Evolutionary conservation across 2,329 filamentous ascomycete genomes (phyloP).

Genomic region (Colletotrichum somersetense): DNA sequence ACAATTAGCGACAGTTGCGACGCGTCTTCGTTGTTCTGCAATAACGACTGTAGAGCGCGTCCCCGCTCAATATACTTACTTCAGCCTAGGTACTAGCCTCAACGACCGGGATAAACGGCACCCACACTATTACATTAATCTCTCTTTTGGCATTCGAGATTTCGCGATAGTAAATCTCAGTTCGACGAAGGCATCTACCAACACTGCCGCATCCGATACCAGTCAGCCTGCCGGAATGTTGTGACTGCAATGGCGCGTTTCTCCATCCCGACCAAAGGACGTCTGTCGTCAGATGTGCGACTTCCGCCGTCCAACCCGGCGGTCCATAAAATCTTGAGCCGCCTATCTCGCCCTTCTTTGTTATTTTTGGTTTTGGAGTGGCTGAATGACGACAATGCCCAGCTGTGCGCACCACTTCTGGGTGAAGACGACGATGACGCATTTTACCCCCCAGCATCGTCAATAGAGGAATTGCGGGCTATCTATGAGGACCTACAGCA

Average conservation of each 20-base stretch:
- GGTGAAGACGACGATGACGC: constrained; percentile 70
- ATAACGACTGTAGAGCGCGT: constrained; percentile 15
- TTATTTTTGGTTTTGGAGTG: constrained; percentile 81
- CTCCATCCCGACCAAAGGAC: constrained; percentile 77
- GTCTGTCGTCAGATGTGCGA: constrained; percentile 78
- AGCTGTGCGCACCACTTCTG: constrained; percentile 67
- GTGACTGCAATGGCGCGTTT: constrained; percentile 62
- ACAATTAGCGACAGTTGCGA: constrained; percentile 17
- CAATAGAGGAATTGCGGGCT: constrained; percentile 74
- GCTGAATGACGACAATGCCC: constrained; percentile 76
- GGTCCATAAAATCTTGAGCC: constrained; percentile 75
- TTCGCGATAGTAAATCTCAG: background rate
- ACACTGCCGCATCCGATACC: background rate
- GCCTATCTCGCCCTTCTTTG: constrained; percentile 79
- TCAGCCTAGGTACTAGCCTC: constrained; percentile 18
- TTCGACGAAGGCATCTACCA: background rate
- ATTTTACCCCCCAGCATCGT: constrained; percentile 76
- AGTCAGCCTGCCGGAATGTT: background rate
- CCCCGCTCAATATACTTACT: constrained; percentile 7
- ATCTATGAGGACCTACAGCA: constrained; percentile 72
- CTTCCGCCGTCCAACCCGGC: constrained; percentile 74
- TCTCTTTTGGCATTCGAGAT: background rate
- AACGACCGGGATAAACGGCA: background rate
- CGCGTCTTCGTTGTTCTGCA: constrained; percentile 20
- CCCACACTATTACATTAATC: background rate